Evolutionary conservation across 2,329 filamentous ascomycete genomes (phyloP), one percentile per base, ranked within the genome.

Genomic region (Ceratocystis papillata): DNA sequence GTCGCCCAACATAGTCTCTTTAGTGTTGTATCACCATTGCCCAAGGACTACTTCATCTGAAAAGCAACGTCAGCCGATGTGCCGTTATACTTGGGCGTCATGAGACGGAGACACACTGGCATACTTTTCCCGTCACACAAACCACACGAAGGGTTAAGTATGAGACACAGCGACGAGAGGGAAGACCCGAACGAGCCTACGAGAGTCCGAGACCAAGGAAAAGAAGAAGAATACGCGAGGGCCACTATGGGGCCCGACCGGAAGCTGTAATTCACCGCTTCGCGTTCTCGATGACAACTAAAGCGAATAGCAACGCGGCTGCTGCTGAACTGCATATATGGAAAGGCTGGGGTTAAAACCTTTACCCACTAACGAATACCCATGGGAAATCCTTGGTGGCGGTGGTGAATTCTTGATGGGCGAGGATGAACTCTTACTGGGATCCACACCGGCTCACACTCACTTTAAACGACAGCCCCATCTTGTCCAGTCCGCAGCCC

Each of bases 221-320:
- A 59, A 28, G 28, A 37, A 57, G 28, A 59, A 59, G 55, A 59
- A 59, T 59, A 59, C 55, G 55, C 55, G 28, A 59, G 28, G 55
- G n/a, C 28, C 55, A 59, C 28, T 15, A 37, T 59, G 55, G n/a
- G 55, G 33, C 55, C 55, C 28, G 30, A 37, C 25, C 25, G 28
- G 5, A 15, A 28, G 55, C 5, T n/a, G 10, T 30, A 17, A 28
- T 37, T 17, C 55, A 28, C 28, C 25, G 55, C 28, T 59, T 59
- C 55, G 5, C 28, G 22, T 22, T 25, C 12, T 37, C 28, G 28
- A 37, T 17, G 55, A 25, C 30, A 1, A 12, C 12, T 8, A 10
- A 59, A 28, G 55, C 55, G 15, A 53, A 28, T 10, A 12, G 37
- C 37, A 41, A 15, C 10, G 12, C n/a, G 46, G n/a, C 46, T 22